Evolutionary conservation across 2,329 filamentous ascomycete genomes (phyloP).

Genomic region (Dactylellina leptospora): DNA sequence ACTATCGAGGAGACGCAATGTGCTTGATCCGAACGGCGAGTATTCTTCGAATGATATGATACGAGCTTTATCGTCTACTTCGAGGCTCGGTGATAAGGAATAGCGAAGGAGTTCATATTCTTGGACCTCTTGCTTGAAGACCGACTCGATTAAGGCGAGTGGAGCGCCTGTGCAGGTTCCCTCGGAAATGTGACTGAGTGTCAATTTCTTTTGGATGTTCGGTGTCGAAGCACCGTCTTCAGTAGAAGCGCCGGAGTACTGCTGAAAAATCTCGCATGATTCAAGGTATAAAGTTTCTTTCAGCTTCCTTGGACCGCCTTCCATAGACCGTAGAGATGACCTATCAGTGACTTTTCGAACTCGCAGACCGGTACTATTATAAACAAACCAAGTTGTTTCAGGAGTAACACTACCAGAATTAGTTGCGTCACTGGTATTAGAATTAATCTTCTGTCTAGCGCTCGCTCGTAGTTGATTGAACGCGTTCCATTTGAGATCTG

Average conservation of each 20-base stretch:
- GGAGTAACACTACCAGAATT: constrained; percentile 3
- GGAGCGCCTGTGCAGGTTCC: neutral
- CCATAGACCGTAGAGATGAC: neutral
- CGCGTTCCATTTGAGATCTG: constrained; percentile 27
- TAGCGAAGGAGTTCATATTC: too few relatives aligned
- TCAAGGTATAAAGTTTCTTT: constrained; percentile 10
- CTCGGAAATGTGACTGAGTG: neutral
- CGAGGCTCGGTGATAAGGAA: too few relatives aligned
- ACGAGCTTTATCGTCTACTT: constrained; percentile 25
- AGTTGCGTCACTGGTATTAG: constrained; percentile 52
- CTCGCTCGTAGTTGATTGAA: constrained; percentile 37
- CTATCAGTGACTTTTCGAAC: constrained; percentile 56
- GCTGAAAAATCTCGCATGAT: constrained; percentile 37
- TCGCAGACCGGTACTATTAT: constrained; percentile 54
- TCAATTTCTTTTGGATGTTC: too few relatives aligned
- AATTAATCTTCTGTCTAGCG: constrained; percentile 7
- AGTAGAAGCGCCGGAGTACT: too few relatives aligned
- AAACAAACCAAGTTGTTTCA: constrained; percentile 57
- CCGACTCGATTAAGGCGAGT: neutral
- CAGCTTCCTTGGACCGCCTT: neutral
- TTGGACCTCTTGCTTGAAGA: neutral
- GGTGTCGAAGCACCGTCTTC: too few relatives aligned
- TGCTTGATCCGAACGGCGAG: constrained; percentile 5
- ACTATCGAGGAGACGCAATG: constrained; percentile 20
- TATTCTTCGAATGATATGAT: constrained; percentile 28